Evolutionary conservation across 441 rosid genomes (phyloP).

Genomic region (Manihot esculenta): DNA sequence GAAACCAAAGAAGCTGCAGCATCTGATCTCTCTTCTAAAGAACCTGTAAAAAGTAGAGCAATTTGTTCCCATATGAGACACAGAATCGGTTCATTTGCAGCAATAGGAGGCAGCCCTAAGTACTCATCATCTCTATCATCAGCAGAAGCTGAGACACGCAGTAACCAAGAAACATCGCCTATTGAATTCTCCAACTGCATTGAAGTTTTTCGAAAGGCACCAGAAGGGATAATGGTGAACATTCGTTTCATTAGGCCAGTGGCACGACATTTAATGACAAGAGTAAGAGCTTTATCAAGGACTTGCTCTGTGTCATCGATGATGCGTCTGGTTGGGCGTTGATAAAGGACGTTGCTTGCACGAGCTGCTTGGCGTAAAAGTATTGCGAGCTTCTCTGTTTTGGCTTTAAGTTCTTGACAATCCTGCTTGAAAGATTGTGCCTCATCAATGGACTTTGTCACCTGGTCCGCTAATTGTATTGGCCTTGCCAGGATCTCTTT

Average conservation of each 20-base stretch:
- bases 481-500: conserved; percentile 71
- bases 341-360: conserved; percentile 77
- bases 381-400: conserved; percentile 66
- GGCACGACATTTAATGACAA: conserved; percentile 68
- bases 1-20: conserved; percentile 80
- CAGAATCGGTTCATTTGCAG: conserved; percentile 85
- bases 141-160: conserved; percentile 72
- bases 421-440: conserved; percentile 80
- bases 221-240: conserved; percentile 83
- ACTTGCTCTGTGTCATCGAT: conserved; percentile 80
- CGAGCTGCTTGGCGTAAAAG: conserved; percentile 89
- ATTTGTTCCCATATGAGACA: conserved; percentile 87
- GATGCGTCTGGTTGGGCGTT: conserved; percentile 87
- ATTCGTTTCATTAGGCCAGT: conserved; percentile 74
- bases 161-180: conserved; percentile 87
- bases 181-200: conserved; percentile 83
- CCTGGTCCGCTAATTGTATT: conserved; percentile 79
- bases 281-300: conserved; percentile 62
- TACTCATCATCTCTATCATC: conserved; percentile 60
- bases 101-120: conserved; percentile 85
- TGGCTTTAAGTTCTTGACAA: conserved; percentile 68
- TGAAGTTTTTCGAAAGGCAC: conserved; percentile 71
- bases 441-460: conserved; percentile 62
- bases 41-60: conserved; percentile 66
- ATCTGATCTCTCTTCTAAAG: conserved; percentile 62